Evolutionary conservation across 495 filamentous ascomycete species (phyloP), one percentile per base, ranked within the genome.

Genomic region (Massariosphaeria phaeospora): DNA sequence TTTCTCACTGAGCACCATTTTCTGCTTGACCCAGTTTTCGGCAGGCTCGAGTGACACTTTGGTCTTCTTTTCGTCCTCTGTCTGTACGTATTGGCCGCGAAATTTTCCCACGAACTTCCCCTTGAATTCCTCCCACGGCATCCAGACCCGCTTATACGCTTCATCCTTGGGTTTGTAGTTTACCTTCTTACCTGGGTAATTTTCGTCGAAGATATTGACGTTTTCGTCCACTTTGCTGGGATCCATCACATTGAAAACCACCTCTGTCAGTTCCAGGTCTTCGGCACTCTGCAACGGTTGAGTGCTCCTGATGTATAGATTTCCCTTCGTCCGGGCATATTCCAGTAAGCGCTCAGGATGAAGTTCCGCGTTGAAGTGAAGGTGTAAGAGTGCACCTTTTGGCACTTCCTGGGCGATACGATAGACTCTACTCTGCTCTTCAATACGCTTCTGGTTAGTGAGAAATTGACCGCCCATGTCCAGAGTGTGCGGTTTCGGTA

Each of bases 401-500:
- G 69, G 69, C 51, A 66, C 59, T 27, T 42, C 7, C 21, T 57
- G 31, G 5, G 68, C 54, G 29, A 72, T 67, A 7, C 52, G 9
- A 49, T 57, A 70, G 10, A 70, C 24, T 25, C 55, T 59, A 48
- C 69, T 72, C 33, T 47, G 0, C 18, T 50, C 17, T 33, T 69
- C 63, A 10, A 72, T 70, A 7, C 65, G 55, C 2, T 54, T 25
- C 40, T 59, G 63, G 46, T 72, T 72, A 15, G 61, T 66, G 10
- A 72, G 56, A 39, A 72, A 72, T 24, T 67, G 67, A 6, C 69
- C 69, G 20, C 69, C 69, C 69, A 72, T 70, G 39, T 72, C 69
- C 12, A 52, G 49, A 1, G 67, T 69, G 13, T 58, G 20, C 0
- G 49, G 44, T 0, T 48, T 60, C 15, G 69, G 69, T 18, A 72